Conservation (phyloP, 78 protist species). For the Pigoraptor vietnamica region DNA sequence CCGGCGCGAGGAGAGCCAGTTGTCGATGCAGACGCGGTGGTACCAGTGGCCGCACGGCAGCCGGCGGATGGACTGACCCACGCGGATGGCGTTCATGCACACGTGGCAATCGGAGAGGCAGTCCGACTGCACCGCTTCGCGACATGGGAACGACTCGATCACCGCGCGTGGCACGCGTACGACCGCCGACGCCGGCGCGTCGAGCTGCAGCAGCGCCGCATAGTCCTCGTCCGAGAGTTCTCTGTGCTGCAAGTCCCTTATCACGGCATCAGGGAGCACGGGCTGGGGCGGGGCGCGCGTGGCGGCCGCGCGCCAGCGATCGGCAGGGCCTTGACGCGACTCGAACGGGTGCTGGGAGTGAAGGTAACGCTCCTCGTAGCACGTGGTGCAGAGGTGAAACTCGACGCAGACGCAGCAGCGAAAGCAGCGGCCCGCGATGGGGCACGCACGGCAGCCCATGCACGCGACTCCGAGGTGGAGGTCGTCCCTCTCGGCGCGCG, state of each 20-base stretch:
- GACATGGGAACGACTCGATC: neutral
- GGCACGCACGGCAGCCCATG: neutral
- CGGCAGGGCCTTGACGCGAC: neutral
- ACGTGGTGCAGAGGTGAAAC: neutral
- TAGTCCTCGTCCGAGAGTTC: neutral
- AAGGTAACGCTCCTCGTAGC: neutral
- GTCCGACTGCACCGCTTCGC: neutral
- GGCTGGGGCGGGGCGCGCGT: neutral
- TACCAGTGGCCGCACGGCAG: constrained; percentile 30
- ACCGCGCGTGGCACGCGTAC: neutral
- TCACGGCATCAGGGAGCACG: neutral
- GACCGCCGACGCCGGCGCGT: neutral
- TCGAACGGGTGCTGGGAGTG: neutral
- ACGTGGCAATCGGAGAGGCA: constrained; percentile 3
- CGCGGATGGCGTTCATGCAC: constrained; percentile 10
- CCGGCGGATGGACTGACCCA: constrained; percentile 1
- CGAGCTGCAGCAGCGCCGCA: neutral
- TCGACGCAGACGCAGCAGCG: neutral
- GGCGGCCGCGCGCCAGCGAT: neutral
- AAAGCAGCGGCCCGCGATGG: neutral
- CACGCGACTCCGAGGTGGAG: neutral
- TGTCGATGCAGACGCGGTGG: constrained; percentile 24
- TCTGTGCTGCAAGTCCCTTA: neutral
- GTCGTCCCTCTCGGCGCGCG: neutral
- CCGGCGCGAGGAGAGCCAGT: neutral